Evolutionary conservation across 192 early-diverging fungal species (phyloP).

Genomic region (Coemansia umbellata): DNA sequence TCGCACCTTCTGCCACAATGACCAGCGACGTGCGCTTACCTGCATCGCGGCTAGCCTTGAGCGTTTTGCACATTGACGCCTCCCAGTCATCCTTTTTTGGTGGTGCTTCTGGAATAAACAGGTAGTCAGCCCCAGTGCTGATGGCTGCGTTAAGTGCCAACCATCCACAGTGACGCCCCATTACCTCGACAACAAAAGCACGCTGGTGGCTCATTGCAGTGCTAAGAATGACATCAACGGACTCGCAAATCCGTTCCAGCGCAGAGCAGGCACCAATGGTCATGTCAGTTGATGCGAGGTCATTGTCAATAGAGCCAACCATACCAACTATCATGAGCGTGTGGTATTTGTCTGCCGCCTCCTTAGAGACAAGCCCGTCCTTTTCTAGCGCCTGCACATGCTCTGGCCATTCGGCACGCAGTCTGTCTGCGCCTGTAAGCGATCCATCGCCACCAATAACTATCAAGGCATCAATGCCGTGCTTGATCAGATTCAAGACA

Average conservation of each 20-base stretch:
- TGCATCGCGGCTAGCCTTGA: conserved; percentile 64
- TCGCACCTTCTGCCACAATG: conserved; percentile 94
- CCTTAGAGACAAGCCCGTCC: conserved; percentile 53
- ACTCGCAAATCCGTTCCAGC: conserved; percentile 93
- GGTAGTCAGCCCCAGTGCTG: conserved; percentile 88
- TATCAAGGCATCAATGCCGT: conserved; percentile 92
- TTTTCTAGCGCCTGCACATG: conserved; percentile 72
- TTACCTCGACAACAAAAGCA: conserved; percentile 97
- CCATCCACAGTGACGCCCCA: conserved; percentile 99
- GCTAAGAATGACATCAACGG: conserved; percentile 85
- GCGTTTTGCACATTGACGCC: conserved; percentile 77
- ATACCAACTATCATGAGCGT: conserved; percentile 92
- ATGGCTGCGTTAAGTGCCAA: conserved; percentile 82
- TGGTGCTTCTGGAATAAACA: conserved; percentile 94
- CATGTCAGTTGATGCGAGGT: conserved; percentile 84
- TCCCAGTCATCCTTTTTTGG: conserved; percentile 87
- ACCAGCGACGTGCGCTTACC: conserved; percentile 93
- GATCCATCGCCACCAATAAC: conserved; percentile 97
- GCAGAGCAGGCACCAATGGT: conserved; percentile 94
- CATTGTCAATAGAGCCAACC: conserved; percentile 97
- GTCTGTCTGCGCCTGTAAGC: conserved; percentile 89
- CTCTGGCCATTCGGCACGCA: conserved; percentile 88
- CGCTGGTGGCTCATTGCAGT: conserved; percentile 93
- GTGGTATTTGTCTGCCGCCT: conserved; percentile 57
- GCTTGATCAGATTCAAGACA: conserved; percentile 79